Base-by-base conservation (phyloP, 2,329 filamentous ascomycete genomes). In the Penicillium sclerotiorum region DNA sequence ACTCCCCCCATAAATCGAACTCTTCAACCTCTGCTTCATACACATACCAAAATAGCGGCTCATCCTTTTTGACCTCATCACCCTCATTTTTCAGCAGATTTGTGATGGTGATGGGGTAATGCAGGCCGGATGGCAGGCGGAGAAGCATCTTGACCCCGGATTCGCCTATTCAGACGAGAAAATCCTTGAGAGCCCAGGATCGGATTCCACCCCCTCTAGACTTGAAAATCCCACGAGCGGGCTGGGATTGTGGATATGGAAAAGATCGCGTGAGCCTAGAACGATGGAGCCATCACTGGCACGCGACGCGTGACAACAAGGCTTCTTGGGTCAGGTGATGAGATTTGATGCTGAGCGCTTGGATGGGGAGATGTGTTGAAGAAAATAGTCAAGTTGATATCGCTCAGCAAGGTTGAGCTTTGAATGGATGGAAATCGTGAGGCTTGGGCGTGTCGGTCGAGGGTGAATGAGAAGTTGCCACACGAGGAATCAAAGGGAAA, bases 71-170 rank as follows among this genome's bases (percentile, higher is more conserved):
- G 65, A 99, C 82, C 55, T 81, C 68, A 62, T 96, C 90, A 71
- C 89, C 88, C 17, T 83, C 82, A 58, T 80, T 76, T 72, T 90
- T 91, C 59, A 93, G 82, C 53, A 97, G 80, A 71, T 90, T 88
- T 63, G 86, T 91, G 73, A 99, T 87, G 61, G 88, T 95, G 73
- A 97, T 92, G 63, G 94, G 94, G 73, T 97, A 99, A 73, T 88
- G 88, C 61, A 96, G 83, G 73, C 83, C 73, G 46, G 70, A 55
- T 53, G 76, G 76, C 58, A 79, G 63, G 67, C 70, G 72, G 62
- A 78, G 65, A 64, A 76, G 73, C 76, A 78, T 78, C 50, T 46
- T 57, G 45, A 50, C 47, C 56, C 53, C 50, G 40, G 37, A 45
- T 51, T 52, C 54, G 55, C 55, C 52, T 28, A 9, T 23, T 47